phyloP scores from a whole-genome alignment of 1,284 basidiomycete genomes.

The Trametes pubescens region DNA sequence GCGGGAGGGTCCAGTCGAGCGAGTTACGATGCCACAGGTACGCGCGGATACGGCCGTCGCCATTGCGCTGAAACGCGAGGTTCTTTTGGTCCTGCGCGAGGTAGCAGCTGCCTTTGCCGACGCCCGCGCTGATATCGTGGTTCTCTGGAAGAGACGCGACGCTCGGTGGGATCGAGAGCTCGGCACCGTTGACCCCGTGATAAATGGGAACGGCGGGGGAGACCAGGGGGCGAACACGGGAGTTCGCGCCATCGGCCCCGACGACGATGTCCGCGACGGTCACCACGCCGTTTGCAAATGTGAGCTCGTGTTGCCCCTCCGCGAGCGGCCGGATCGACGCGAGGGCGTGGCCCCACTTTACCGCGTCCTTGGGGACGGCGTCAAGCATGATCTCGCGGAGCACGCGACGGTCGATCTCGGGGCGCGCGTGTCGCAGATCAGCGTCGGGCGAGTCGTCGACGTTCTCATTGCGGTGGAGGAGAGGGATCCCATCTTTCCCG shows the following conservation, averaged over 20 bases:
- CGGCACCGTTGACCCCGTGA: background rate
- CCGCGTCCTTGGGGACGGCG: background rate
- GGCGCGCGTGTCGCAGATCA: background rate
- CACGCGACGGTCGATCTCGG: conserved; percentile 12
- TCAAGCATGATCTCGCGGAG: background rate
- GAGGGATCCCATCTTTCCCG: background rate
- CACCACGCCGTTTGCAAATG: background rate
- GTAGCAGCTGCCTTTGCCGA: conserved; percentile 6
- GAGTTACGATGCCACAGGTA: background rate
- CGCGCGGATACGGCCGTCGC: conserved; percentile 11
- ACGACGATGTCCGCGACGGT: conserved; percentile 41
- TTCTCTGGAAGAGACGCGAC: conserved; percentile 3
- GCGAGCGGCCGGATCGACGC: background rate
- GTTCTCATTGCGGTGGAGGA: background rate
- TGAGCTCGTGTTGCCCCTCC: conserved; percentile 3
- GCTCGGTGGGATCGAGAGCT: conserved; percentile 1
- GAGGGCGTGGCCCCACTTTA: conserved; percentile 12
- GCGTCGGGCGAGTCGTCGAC: background rate
- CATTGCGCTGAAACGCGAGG: conserved; percentile 4
- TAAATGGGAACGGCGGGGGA: background rate
- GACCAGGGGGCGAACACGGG: conserved; percentile 45
- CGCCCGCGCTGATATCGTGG: conserved; percentile 1
- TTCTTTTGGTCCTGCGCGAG: background rate
- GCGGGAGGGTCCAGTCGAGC: conserved; percentile 5
- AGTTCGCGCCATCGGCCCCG: conserved; percentile 57